Base-by-base conservation (phyloP, 2,329 filamentous ascomycete genomes). In the Aspergillus transmontanensis region DNA sequence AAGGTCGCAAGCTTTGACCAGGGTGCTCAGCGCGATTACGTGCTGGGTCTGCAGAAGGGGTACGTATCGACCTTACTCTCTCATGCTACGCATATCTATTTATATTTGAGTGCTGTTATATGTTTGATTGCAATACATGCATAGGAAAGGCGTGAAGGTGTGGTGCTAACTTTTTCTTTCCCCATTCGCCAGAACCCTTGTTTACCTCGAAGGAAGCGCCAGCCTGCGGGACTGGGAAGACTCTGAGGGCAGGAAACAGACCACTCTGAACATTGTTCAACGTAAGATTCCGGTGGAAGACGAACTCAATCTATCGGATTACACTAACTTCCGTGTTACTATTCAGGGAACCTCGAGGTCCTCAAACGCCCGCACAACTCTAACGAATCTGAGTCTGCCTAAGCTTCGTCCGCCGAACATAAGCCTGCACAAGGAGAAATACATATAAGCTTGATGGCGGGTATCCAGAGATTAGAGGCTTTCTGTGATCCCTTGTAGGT, bases 201-300 rank as follows among this genome's bases (percentile, higher is more conserved):
- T 99, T 66, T 93, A 87, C 73, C 83, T 98, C 57, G 94, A 98
- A 78, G 94, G 91, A 51, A 92, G 97, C 65, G 90, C 90, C 65
- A 82, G 81, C 68, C 88, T 94, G 81, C 84, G 81, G 70, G 82
- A 78, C 51, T 94, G 87, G 75, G 86, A 90, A 69, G 89, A 90
- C 70, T 76, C 82, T 62, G 90, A 95, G 54, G 92, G 92, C 76
- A 89, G 89, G 79, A 86, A 82, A 71, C 69, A 75, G 45, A 86
- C 79, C 60, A 75, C 81, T 57, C 77, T 97, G 73, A 94, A 83
- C 79, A 83, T 98, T 72, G 79, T 90, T 57, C 93, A 97, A 82
- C 89, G 94, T 96, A 88, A 74, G 91, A 34, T 43, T 54, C 48
- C 50, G 48, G 26, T 5, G 14, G 12, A 34, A 34, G 28, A 32